These are phyloP conservation scores for Wickerhamiella sorbophila DNA, from an alignment of 805 yeast genomes.

Conservation along the genomic window DNA sequence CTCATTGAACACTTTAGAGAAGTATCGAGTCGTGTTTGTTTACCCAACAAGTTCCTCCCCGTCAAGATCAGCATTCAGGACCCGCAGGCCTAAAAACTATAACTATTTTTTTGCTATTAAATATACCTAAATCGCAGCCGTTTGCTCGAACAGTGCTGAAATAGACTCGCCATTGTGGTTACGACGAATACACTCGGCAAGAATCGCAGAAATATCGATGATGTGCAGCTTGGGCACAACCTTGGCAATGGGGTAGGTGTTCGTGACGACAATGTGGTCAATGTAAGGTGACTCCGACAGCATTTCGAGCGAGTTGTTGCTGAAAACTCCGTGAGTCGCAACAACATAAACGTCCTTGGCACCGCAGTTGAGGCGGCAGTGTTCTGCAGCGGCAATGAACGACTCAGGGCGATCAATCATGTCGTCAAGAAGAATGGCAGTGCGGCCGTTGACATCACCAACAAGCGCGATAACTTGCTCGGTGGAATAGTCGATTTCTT, in stretches of 20 bases:
- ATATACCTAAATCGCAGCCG: conserved; percentile 33
- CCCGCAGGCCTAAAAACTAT: background rate
- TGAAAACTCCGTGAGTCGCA: conserved; percentile 93
- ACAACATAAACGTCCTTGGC: conserved; percentile 80
- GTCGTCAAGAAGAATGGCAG: conserved; percentile 90
- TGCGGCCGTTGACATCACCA: conserved; percentile 84
- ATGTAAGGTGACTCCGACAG: conserved; percentile 68
- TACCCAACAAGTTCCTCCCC: conserved; percentile 59
- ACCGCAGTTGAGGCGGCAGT: conserved; percentile 88
- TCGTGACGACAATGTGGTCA: conserved; percentile 87
- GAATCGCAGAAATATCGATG: conserved; percentile 86
- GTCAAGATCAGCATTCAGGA: conserved; percentile 16
- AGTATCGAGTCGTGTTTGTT: conserved; percentile 69
- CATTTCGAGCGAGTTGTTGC: conserved; percentile 70
- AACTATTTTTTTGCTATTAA: background rate
- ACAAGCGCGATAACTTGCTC: conserved; percentile 92
- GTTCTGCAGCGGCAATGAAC: conserved; percentile 96
- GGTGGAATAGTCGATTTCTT: conserved; percentile 50
- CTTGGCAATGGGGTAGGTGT: conserved; percentile 79
- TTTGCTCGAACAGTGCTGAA: conserved; percentile 79
- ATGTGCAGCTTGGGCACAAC: conserved; percentile 59
- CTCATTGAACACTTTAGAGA: conserved; percentile 68
- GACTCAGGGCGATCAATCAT: conserved; percentile 93
- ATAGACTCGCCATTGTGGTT: conserved; percentile 97
- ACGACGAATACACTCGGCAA: conserved; percentile 97